phyloP scores from a whole-genome alignment of 352 stramenopile species.

The Lagenidium giganteum region DNA sequence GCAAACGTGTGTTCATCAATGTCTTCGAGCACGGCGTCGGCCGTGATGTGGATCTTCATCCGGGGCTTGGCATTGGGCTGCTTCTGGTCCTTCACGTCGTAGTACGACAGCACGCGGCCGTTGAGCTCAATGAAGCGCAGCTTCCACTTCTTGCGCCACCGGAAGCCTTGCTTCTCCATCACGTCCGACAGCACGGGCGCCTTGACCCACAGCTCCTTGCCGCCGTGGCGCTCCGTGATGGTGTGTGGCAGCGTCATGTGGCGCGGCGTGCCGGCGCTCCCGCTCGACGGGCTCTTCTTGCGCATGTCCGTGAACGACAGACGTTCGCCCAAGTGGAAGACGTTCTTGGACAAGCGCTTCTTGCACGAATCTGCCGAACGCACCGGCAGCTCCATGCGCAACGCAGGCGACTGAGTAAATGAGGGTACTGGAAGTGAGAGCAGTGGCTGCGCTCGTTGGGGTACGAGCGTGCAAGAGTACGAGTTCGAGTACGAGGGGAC shows the following conservation, averaged over 20 bases:
- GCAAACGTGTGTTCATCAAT: constrained; percentile 51
- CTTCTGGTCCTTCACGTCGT: constrained; percentile 23
- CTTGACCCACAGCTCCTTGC: constrained; percentile 67
- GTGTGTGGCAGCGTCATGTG: constrained; percentile 56
- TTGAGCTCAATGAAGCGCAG: constrained; percentile 68
- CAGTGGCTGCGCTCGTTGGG: too few relatives aligned
- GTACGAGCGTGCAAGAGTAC: too few relatives aligned
- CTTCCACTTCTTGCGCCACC: constrained; percentile 79
- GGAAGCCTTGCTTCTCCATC: constrained; percentile 72
- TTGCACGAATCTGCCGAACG: too few relatives aligned
- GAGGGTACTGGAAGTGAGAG: too few relatives aligned
- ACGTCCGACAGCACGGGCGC: constrained; percentile 62
- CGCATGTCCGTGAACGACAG: background rate
- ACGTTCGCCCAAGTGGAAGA: background rate
- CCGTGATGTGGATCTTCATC: constrained; percentile 52
- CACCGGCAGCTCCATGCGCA: too few relatives aligned
- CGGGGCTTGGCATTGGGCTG: constrained; percentile 18
- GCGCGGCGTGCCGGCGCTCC: constrained; percentile 14
- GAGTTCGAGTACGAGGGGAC: too few relatives aligned
- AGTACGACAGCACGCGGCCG: constrained; percentile 66
- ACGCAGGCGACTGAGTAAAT: too few relatives aligned
- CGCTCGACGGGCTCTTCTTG: background rate
- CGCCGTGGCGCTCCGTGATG: constrained; percentile 71
- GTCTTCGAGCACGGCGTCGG: constrained; percentile 43
- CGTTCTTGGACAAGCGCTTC: background rate